Evolutionary conservation across 176 grass and related monocot species (phyloP), one percentile per base, ranked within the genome.

Genomic region (Ensete ventricosum): DNA sequence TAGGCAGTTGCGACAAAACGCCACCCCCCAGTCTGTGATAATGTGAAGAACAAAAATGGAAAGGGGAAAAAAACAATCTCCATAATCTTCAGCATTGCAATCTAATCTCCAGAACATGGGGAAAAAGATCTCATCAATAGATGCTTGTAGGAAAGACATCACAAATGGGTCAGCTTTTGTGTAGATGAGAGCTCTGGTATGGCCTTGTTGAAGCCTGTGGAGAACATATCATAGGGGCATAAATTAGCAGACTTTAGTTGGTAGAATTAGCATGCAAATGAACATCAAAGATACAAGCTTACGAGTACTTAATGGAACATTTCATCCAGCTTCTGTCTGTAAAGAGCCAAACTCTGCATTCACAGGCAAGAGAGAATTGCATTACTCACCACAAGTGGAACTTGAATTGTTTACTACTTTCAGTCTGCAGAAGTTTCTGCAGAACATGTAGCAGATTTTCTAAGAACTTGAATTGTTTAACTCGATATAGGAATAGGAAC

Each of bases 301-400:
- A 70, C 67, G 2, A 9, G 16, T 9, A 25, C 4, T 66, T 27
- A 76, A 17, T 73, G 21, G 20, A 53, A 13, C 77, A 89, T 93
- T 76, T 82, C 70, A 13, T 98, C 94, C 29, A 98, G 90, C 68
- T 93, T 98, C 76, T 93, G 82, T 71, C 94, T 89, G 60, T 98
- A 98, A 57, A 85, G 86, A 54, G 94, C 94, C 86, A 98, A 81
- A 26, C 76, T 89, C 94, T 98, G 86, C 82, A 81, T 17, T 21
- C 21, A 80, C 22, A 72, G n/a, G 14, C n/a, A n/a, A 62, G 22
- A 8, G 22, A 8, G 10, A 69, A 29, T 73, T 19, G 29, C 27
- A 19, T 72, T 23, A 17, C 12, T 62, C 54, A 6, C 34, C 34
- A 43, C 34, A 43, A 43, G 34, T 43, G 34, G 34, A 43, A 43